These are phyloP conservation scores for Aspergillus candidus DNA, from an alignment of 2,329 filamentous ascomycete species.

Conservation along the genomic window DNA sequence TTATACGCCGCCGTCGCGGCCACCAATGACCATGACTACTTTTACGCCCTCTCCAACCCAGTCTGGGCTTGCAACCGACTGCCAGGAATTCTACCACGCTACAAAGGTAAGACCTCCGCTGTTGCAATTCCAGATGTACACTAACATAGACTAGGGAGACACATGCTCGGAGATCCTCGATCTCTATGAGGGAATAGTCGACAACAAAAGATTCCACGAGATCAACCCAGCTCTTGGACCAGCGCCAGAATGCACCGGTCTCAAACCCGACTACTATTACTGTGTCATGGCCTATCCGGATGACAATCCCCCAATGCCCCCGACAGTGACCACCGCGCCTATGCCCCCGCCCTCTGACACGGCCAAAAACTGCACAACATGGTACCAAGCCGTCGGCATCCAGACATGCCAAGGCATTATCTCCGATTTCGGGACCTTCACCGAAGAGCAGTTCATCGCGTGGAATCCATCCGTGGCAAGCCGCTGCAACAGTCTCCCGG, in stretches of 20 bases:
- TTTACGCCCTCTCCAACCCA: conserved; percentile 5
- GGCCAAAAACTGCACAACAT: conserved; percentile 5
- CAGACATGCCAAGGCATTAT: conserved; percentile 9
- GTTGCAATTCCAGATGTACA: no score
- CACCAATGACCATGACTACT: neutral
- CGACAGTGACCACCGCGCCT: conserved; percentile 5
- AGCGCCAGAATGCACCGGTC: conserved; percentile 5
- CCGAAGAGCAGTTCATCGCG: conserved; percentile 3
- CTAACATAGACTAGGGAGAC: conserved; percentile 4
- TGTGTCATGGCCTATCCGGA: conserved; percentile 8
- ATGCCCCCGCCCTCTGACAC: neutral
- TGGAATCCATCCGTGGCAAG: conserved; percentile 6
- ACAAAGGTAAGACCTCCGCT: neutral
- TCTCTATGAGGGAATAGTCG: neutral
- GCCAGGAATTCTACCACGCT: conserved; percentile 6
- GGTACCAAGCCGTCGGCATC: conserved; percentile 1
- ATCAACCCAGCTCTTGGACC: conserved; percentile 9
- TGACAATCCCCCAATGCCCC: neutral
- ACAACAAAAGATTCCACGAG: conserved; percentile 2
- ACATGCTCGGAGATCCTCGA: conserved; percentile 5
- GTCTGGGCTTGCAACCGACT: neutral
- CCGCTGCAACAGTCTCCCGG: conserved; percentile 1
- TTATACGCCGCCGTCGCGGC: neutral
- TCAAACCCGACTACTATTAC: conserved; percentile 7
- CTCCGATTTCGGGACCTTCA: conserved; percentile 6